phyloP scores from a whole-genome alignment of 495 filamentous ascomycete genomes.

The Aspergillus heteromorphus region DNA sequence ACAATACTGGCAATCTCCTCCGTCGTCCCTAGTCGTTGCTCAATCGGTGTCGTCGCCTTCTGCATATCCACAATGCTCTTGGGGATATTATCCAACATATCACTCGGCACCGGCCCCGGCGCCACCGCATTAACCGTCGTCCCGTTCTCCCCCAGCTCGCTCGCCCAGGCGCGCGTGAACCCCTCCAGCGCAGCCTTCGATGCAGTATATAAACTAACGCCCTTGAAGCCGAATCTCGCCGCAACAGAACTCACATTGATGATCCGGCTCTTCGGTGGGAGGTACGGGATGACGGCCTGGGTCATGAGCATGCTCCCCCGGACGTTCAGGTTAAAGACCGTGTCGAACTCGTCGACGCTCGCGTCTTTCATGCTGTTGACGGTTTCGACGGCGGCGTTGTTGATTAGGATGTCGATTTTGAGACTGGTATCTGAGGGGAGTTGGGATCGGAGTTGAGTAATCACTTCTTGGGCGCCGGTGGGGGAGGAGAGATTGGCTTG shows the following conservation, averaged over 20 bases:
- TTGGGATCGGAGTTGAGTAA: slow-evolving; percentile 21
- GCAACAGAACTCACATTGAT: slow-evolving; percentile 52
- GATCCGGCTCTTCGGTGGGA: slow-evolving; percentile 43
- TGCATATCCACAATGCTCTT: slow-evolving; percentile 29
- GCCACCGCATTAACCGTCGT: slow-evolving; percentile 39
- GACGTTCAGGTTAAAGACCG: slow-evolving; percentile 26
- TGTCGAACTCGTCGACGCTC: not conserved
- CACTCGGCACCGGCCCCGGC: slow-evolving; percentile 37
- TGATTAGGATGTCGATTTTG: slow-evolving; percentile 20
- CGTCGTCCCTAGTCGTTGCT: slow-evolving; percentile 45
- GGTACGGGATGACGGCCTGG: slow-evolving; percentile 42
- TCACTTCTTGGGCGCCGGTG: not conserved
- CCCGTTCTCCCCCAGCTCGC: slow-evolving; percentile 35
- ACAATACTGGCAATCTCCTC: slow-evolving; percentile 57
- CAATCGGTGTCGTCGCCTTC: slow-evolving; percentile 34
- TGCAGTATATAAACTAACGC: slow-evolving; percentile 33
- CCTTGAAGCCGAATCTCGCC: slow-evolving; percentile 32
- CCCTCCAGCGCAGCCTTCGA: slow-evolving; percentile 46
- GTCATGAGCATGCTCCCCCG: slow-evolving; percentile 33
- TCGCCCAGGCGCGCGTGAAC: slow-evolving; percentile 36
- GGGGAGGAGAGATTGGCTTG: slow-evolving; percentile 24
- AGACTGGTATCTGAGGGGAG: not conserved
- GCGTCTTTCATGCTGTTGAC: not conserved
- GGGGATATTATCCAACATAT: slow-evolving; percentile 33
- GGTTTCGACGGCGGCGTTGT: slow-evolving; percentile 17